Evolutionary conservation across 2,329 filamentous ascomycete species (phyloP), one percentile per base, ranked within the genome.

Genomic region (Mycosphaerella sp.): DNA sequence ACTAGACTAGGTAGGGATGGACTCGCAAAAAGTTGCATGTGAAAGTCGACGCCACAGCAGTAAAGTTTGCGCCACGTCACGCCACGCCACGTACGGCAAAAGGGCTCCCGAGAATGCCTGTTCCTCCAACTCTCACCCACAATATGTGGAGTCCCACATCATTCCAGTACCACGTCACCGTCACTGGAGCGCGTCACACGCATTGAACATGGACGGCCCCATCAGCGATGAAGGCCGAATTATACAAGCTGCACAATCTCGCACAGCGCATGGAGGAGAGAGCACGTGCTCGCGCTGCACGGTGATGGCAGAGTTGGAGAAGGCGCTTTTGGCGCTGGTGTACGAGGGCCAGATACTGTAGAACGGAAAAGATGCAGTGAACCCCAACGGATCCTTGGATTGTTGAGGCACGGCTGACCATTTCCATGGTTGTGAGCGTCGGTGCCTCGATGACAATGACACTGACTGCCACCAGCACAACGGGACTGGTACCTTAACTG

Each of bases 161-260:
- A 12, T 50, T 34, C 40, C 40, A 7, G 32, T 39, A 39, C 48
- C 26, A 44, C 29, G 48, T 34, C 50, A 11, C 36, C 44, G 11
- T 54, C 41, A 48, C 50, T 32, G 32, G 11, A 50, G 9, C 36
- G 45, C 32, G 41, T 49, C 34, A 50, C 52, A 32, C 36, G 46
- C 23, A 46, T 21, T 40, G 36, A 7, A 38, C 34, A 10, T 38
- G 6, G 11, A 29, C 21, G 48, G 41, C 26, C 17, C 48, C 26
- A 41, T 32, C 39, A 43, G 6, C 48, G 26, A 41, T 14, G 29
- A 49, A 11, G 2, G 26, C 6, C 40, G 48, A 50, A 39, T 44
- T 21, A 26, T 21, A 12, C 42, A 29, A 7, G 10, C 31, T 11
- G 42, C 21, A 44, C 42, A 26, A 44, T 10, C 14, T 7, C 3